Conservation (phyloP, 2,329 filamentous ascomycete genomes). For the Cordyceps militaris region DNA sequence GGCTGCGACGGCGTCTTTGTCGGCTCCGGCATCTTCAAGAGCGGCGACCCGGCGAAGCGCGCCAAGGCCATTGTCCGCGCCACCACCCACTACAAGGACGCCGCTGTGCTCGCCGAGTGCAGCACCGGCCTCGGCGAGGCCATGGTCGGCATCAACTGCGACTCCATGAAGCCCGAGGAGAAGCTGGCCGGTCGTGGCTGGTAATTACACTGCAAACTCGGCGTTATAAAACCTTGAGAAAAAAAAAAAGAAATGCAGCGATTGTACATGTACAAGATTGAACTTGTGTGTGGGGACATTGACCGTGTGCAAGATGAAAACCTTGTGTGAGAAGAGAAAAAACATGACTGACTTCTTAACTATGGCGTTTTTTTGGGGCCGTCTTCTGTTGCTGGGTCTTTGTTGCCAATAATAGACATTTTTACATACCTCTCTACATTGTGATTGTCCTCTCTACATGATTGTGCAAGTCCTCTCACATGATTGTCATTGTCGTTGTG, state of each 20-base stretch:
- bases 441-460: too few species aligned
- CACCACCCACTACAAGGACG: slow-evolving; percentile 81
- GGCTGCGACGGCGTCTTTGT: slow-evolving; percentile 98
- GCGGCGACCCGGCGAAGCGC: slow-evolving; percentile 78
- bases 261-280: background rate
- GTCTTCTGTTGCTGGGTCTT: background rate
- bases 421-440: background rate
- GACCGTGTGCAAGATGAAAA: background rate
- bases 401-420: background rate
- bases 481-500: too few species aligned
- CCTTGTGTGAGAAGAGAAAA: background rate
- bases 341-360: background rate
- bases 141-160: slow-evolving; percentile 92
- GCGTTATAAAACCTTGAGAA: background rate
- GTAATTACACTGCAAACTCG: slow-evolving; percentile 40
- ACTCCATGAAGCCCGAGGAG: slow-evolving; percentile 67
- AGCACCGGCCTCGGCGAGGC: slow-evolving; percentile 90
- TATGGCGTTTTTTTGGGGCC: slow-evolving; percentile 4
- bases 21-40: slow-evolving; percentile 96
- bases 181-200: slow-evolving; percentile 82
- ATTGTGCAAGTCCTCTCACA: too few species aligned
- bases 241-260: background rate
- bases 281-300: background rate
- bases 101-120: slow-evolving; percentile 78
- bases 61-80: slow-evolving; percentile 93